These are phyloP conservation scores for Fraxinus floribunda DNA, from an alignment of 305 asterid species.

Conservation along the genomic window DNA sequence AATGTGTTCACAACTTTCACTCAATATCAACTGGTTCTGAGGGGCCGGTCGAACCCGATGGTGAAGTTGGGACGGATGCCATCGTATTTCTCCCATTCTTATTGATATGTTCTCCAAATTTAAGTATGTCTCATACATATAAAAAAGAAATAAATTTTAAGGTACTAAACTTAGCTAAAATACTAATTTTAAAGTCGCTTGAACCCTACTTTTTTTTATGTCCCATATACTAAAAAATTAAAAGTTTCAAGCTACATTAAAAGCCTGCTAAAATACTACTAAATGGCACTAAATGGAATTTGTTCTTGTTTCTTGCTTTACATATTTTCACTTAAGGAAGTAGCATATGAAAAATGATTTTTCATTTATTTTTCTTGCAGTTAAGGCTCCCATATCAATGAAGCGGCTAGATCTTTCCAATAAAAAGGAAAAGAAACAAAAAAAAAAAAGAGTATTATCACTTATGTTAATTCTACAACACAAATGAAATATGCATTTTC, in stretches of 20 bases:
- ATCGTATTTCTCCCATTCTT: neutral
- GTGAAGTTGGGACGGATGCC: neutral
- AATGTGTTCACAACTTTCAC: too few species aligned
- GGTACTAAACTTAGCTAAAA: too few species aligned
- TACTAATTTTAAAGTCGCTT: too few species aligned
- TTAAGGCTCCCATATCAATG: neutral
- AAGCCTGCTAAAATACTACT: too few species aligned
- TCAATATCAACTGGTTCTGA: neutral
- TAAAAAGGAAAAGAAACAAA: neutral
- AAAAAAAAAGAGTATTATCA: neutral
- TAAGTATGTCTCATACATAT: neutral
- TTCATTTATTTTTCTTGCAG: neutral
- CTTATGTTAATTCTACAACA: constrained; percentile 29
- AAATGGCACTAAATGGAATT: too few species aligned
- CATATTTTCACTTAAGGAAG: too few species aligned
- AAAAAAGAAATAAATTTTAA: too few species aligned
- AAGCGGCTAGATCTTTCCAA: neutral
- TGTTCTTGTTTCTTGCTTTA: too few species aligned
- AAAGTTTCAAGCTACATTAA: too few species aligned
- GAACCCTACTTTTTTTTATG: too few species aligned
- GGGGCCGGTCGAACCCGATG: neutral
- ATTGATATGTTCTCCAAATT: neutral
- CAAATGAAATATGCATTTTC: constrained; percentile 28
- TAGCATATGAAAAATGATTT: neutral
- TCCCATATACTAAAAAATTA: too few species aligned